phyloP scores from a whole-genome alignment of 108 stramenopile genomes.

The Cyclotella choctawhatcheeana region DNA sequence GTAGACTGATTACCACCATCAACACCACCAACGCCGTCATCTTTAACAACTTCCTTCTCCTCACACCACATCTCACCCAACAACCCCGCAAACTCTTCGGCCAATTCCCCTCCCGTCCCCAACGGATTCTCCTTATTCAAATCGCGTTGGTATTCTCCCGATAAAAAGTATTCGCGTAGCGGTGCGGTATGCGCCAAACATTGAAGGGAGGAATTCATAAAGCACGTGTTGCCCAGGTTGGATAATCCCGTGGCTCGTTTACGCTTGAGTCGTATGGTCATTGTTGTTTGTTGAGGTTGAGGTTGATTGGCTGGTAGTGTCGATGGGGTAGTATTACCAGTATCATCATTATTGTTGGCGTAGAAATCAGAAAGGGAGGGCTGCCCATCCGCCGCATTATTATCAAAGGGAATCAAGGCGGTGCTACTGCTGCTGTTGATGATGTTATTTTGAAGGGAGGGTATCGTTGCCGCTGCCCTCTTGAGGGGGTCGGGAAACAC shows the following conservation, averaged over 20 bases:
- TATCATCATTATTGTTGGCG: no score
- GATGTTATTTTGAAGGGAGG: background rate
- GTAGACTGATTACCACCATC: no score
- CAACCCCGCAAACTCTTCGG: slow-evolving; percentile 87
- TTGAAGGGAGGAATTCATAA: slow-evolving; percentile 88
- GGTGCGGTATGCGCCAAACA: slow-evolving; percentile 67
- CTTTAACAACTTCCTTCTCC: no score
- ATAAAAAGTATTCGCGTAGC: slow-evolving; percentile 78
- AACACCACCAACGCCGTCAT: no score
- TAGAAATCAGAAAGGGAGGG: slow-evolving; percentile 4
- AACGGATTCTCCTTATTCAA: slow-evolving; percentile 93
- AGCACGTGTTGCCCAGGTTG: slow-evolving; percentile 98
- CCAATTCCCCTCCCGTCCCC: slow-evolving; percentile 94
- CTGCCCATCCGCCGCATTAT: background rate
- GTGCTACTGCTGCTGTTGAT: no score
- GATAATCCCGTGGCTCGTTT: slow-evolving; percentile 56
- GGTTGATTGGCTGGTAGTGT: no score
- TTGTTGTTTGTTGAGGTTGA: no score
- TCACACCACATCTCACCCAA: slow-evolving; percentile 88
- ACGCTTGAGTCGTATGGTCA: slow-evolving; percentile 24
- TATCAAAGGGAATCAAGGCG: slow-evolving; percentile 26
- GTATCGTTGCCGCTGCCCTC: background rate
- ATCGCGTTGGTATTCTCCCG: slow-evolving; percentile 72
- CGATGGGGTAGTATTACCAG: no score
- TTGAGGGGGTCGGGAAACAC: background rate